phyloP scores from a whole-genome alignment of 208 protist genomes.

The Tritrichomonas musculus region DNA sequence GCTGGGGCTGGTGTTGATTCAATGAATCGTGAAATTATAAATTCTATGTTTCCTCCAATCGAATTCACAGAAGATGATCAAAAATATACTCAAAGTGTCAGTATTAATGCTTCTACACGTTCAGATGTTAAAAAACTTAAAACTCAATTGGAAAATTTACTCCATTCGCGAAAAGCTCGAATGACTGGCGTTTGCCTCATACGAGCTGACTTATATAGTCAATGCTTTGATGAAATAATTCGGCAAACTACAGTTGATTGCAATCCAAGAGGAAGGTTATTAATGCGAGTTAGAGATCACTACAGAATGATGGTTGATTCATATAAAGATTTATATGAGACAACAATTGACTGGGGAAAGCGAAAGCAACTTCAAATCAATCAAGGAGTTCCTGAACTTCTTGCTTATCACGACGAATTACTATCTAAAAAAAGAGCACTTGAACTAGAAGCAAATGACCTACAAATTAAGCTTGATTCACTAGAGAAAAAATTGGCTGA shows the following conservation, averaged over 20 bases:
- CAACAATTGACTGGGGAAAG: background rate
- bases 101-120: background rate
- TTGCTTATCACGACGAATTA: background rate
- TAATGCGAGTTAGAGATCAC: conserved; percentile 1
- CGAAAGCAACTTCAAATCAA: background rate
- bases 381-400: background rate
- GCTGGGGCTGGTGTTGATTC: background rate
- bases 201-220: conserved; percentile 25
- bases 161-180: background rate
- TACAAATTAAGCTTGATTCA: background rate
- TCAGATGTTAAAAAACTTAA: background rate
- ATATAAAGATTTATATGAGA: background rate
- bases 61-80: background rate
- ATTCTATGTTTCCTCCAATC: background rate
- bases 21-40: conserved; percentile 13
- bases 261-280: background rate
- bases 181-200: background rate
- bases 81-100: background rate
- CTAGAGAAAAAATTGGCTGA: background rate
- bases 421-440: background rate
- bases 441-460: background rate
- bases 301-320: background rate
- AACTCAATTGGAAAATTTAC: background rate
- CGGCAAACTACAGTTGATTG: conserved; percentile 37
- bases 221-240: conserved; percentile 39